These are phyloP conservation scores for Petasospora rhodanensis DNA, from an alignment of 1,139 yeast species.

Conservation along the genomic window DNA sequence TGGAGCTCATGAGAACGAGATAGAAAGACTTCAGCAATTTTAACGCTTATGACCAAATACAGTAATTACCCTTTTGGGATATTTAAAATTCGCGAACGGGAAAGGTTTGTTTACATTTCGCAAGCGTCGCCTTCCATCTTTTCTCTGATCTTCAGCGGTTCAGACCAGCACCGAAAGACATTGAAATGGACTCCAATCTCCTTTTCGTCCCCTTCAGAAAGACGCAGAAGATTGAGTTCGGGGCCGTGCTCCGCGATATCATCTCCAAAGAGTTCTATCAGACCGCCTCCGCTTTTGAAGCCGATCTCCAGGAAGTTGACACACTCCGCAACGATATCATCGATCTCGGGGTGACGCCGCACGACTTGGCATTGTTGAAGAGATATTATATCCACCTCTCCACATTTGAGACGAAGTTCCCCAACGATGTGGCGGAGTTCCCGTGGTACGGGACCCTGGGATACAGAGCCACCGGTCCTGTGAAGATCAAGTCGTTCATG, in stretches of 20 bases:
- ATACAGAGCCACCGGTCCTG: constrained; percentile 45
- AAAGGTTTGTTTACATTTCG: constrained; percentile 1
- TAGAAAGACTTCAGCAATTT: too few species aligned
- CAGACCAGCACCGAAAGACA: background rate
- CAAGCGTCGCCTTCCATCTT: background rate
- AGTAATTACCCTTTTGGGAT: too few species aligned
- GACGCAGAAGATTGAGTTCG: constrained; percentile 45
- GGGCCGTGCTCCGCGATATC: constrained; percentile 40
- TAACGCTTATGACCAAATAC: too few species aligned
- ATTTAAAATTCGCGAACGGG: background rate
- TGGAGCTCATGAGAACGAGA: constrained; percentile 24
- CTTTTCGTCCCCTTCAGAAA: constrained; percentile 50
- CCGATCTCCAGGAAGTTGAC: constrained; percentile 45
- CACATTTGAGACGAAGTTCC: constrained; percentile 37
- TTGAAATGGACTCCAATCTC: constrained; percentile 32
- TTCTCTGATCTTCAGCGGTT: background rate
- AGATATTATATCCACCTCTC: constrained; percentile 33
- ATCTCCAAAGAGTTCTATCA: constrained; percentile 65
- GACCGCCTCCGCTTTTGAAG: constrained; percentile 50
- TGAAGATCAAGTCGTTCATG: constrained; percentile 39
- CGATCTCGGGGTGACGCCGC: constrained; percentile 27
- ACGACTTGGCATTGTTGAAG: constrained; percentile 28
- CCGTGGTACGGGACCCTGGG: constrained; percentile 73
- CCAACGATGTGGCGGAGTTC: constrained; percentile 46
- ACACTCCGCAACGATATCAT: constrained; percentile 33